Evolutionary conservation across 2,329 filamentous ascomycete genomes (phyloP), one percentile per base, ranked within the genome.

Genomic region (Botrytis elliptica): DNA sequence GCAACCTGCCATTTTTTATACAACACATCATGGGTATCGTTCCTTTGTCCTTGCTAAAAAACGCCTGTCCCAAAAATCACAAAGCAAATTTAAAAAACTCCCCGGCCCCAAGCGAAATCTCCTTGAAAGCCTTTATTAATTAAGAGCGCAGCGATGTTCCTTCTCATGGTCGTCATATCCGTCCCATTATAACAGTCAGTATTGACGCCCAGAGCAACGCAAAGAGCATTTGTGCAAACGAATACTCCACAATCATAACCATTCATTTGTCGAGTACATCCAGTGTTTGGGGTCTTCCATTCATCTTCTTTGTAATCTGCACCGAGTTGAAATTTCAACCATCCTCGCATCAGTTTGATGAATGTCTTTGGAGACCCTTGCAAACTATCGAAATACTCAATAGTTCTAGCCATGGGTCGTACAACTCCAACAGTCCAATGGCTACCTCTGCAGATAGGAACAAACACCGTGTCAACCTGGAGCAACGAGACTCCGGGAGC

Each of bases 231-330:
- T 29, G 92, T 88, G 76, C 93, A 89, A 22, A 91, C 88, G 80
- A 93, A 93, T 5, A 94, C 88, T n/a, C 93, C 93, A 77, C 93
- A 95, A 80, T 95, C 93, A 79, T 87, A 89, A 1, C 87, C 86
- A 79, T 95, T 95, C 40, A 83, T 85, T 81, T 95, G 92, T 4
- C 76, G 78, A 0, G 88, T 86, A 52, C 87, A 88, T 25, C 82
- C 81, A 63, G 86, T 84, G n/a, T 82, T 80, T 12, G 87, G 82
- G 1, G 57, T 63, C 38, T 81, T 84, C 92, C 92, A 95, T 59
- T 92, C 90, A 2, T 83, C 82, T 22, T 84, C 83, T 3, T 85
- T 79, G 78, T 87, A 94, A 9, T 82, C 81, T 4, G 86, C 82
- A n/a, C 84, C 85, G 9, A 94, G 83, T 70, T 91, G 85, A 52